A percentile compares a stretch with the other conserved stretches of the same genome.
phyloP scores from a whole-genome alignment of 106 monocot species.

The Posidonia australis region DNA sequence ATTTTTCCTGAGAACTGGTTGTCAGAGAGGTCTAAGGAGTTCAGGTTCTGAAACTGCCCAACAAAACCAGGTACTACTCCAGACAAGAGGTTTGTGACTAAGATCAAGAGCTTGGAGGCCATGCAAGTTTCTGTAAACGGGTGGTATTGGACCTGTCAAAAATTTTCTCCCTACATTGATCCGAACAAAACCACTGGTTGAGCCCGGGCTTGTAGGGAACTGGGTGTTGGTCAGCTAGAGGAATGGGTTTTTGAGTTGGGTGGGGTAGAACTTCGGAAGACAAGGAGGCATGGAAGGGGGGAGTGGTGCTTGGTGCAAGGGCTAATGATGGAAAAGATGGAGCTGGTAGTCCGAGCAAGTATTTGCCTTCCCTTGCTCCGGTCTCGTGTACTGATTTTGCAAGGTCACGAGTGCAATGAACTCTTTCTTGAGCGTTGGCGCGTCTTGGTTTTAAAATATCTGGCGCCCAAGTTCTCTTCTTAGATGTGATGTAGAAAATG shows the following conservation, averaged over 20 bases:
- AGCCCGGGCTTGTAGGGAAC: slow-evolving; percentile 42
- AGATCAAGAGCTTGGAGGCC: slow-evolving; percentile 49
- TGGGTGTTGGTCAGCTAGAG: slow-evolving; percentile 49
- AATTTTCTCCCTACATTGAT: slow-evolving; percentile 53
- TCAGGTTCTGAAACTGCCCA: slow-evolving; percentile 34
- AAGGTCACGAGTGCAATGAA: slow-evolving; percentile 4
- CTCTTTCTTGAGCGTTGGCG: neutral
- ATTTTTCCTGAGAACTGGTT: slow-evolving; percentile 62
- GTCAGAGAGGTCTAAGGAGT: slow-evolving; percentile 54
- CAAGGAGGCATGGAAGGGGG: too few species aligned
- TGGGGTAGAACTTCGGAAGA: slow-evolving; percentile 30
- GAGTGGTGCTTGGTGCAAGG: too few species aligned
- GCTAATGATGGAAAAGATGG: too few species aligned
- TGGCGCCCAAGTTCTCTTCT: too few species aligned
- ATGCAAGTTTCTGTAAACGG: slow-evolving; percentile 26
- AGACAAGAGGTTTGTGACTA: slow-evolving; percentile 42
- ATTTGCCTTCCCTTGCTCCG: neutral
- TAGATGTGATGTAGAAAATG: too few species aligned
- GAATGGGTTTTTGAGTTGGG: slow-evolving; percentile 34
- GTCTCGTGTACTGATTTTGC: neutral
- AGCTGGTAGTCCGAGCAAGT: too few species aligned
- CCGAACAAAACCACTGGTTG: slow-evolving; percentile 32
- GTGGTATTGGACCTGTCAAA: slow-evolving; percentile 36
- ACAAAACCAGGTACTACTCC: slow-evolving; percentile 43
- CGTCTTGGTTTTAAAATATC: neutral